These are phyloP conservation scores for Acanthamoeba castellanii DNA, from an alignment of 208 protist species.

Conservation along the genomic window DNA sequence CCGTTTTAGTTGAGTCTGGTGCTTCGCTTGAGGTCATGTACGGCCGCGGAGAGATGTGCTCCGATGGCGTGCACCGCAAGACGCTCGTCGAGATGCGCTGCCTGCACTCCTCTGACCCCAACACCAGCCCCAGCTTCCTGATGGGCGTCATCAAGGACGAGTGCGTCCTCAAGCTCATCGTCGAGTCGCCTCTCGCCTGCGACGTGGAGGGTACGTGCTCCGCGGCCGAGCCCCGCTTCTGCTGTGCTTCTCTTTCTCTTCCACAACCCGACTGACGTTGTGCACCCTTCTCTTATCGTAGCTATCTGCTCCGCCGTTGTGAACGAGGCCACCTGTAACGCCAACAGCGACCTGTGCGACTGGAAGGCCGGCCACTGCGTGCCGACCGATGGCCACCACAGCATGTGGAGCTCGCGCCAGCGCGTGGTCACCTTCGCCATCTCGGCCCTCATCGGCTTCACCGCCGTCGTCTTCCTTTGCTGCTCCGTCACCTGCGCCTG, in stretches of 20 bases:
- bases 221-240: not conserved
- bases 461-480: conserved; percentile 1
- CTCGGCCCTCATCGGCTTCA: conserved; percentile 3
- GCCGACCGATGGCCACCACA: not conserved
- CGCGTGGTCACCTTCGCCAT: not conserved
- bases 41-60: not conserved
- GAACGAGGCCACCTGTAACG: not conserved
- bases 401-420: not conserved
- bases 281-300: not conserved
- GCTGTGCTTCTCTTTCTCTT: not conserved
- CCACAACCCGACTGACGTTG: not conserved
- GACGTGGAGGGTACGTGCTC: not conserved
- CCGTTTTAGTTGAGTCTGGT: not conserved
- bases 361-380: not conserved
- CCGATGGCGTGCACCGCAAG: conserved; percentile 21
- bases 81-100: conserved; percentile 37
- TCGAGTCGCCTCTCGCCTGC: conserved; percentile 29
- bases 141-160: conserved; percentile 36
- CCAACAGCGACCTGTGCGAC: conserved; percentile 1
- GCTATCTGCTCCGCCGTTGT: not conserved
- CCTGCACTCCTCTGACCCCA: not conserved
- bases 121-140: not conserved
- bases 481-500: conserved; percentile 13
- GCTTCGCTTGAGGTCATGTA: not conserved
- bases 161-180: conserved; percentile 30